These are phyloP conservation scores for Dendrobium huoshanense DNA, from an alignment of 106 monocot species.

Conservation along the genomic window DNA sequence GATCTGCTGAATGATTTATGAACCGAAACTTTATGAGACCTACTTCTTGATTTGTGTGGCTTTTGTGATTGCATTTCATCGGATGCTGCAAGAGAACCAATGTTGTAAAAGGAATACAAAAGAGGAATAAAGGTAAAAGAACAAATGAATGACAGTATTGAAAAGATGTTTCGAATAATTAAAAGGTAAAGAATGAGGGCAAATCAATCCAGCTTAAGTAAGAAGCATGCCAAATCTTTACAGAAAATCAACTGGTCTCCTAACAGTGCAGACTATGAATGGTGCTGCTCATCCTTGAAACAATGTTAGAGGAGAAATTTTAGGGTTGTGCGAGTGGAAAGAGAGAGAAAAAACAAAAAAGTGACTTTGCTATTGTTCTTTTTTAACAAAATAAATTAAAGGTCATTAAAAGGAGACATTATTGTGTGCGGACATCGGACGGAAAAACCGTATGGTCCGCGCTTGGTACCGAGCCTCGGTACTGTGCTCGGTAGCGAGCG, in stretches of 20 bases:
- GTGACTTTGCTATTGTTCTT: too few species aligned
- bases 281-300: background rate
- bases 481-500: too few species aligned
- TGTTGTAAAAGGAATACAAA: background rate
- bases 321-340: background rate
- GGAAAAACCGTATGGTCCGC: too few species aligned
- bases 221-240: background rate
- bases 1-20: slow-evolving; percentile 35
- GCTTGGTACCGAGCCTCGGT: too few species aligned
- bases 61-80: slow-evolving; percentile 52
- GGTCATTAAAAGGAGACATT: background rate
- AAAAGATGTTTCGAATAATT: slow-evolving; percentile 12
- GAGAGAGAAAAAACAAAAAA: background rate
- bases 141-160: background rate
- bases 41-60: slow-evolving; percentile 33
- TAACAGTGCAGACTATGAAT: background rate
- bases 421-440: too few species aligned
- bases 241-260: background rate
- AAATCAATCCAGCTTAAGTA: slow-evolving; percentile 4
- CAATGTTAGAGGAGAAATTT: background rate
- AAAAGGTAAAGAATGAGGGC: slow-evolving; percentile 2
- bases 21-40: slow-evolving; percentile 30
- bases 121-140: background rate
- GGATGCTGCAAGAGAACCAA: slow-evolving; percentile 29
- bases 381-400: too few species aligned